Evolutionary conservation across 768 basidiomycete species (phyloP).

Genomic region (Atractiella rhizophila): DNA sequence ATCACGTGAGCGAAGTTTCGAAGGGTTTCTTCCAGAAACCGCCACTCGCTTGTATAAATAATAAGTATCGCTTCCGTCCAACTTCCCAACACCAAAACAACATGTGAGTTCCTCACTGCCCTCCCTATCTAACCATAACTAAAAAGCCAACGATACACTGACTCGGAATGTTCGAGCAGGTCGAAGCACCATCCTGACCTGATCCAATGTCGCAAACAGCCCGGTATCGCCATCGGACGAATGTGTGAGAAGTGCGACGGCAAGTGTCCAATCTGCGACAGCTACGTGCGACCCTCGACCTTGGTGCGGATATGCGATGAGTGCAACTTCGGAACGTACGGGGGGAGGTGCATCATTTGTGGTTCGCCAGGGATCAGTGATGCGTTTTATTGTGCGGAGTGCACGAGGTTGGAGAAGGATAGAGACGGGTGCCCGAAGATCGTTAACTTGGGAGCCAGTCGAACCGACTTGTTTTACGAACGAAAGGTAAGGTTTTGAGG

Average conservation of each 20-base stretch:
- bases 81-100: too few species aligned
- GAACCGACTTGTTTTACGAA: constrained; percentile 81
- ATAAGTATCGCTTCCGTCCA: too few species aligned
- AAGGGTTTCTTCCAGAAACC: too few species aligned
- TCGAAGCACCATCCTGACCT: constrained; percentile 89
- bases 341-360: constrained; percentile 92
- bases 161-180: constrained; percentile 25
- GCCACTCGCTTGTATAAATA: too few species aligned
- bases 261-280: constrained; percentile 98
- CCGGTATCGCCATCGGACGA: constrained; percentile 93
- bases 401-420: constrained; percentile 73
- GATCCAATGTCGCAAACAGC: constrained; percentile 87
- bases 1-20: too few species aligned
- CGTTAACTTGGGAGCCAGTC: constrained; percentile 64
- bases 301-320: constrained; percentile 96
- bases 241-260: constrained; percentile 98
- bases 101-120: too few species aligned
- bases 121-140: not conserved
- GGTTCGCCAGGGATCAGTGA: constrained; percentile 86
- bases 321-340: constrained; percentile 96
- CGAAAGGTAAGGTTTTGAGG: too few species aligned
- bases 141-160: not conserved
- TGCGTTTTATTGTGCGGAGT: constrained; percentile 96
- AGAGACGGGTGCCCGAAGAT: constrained; percentile 97
- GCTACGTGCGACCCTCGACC: constrained; percentile 93